A percentile compares a stretch with the other conserved stretches of the same genome.
phyloP scores from a whole-genome alignment of 1,284 basidiomycete species.

The Ceratobasidium sp. region DNA sequence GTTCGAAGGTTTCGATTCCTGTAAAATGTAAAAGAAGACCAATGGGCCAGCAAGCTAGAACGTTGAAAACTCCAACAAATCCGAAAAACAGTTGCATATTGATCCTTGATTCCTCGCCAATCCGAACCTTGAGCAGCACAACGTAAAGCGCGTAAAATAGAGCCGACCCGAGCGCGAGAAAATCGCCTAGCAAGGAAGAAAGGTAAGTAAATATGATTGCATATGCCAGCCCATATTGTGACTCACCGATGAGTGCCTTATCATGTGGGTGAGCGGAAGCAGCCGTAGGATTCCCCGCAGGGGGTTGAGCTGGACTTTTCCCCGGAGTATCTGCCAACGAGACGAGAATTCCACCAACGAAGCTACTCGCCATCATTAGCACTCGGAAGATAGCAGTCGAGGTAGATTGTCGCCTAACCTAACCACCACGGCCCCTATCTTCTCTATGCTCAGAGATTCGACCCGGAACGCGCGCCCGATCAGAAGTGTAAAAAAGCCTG shows the following conservation, averaged over 20 bases:
- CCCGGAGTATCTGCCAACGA: constrained; percentile 77
- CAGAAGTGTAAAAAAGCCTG: constrained; percentile 94
- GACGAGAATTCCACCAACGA: constrained; percentile 86
- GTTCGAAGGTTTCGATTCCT: constrained; percentile 78
- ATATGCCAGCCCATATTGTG: too few species aligned
- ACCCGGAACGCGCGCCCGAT: constrained; percentile 87
- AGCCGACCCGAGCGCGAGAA: constrained; percentile 82
- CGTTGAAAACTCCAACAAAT: constrained; percentile 92
- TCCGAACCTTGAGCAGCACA: constrained; percentile 87
- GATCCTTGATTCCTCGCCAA: constrained; percentile 84
- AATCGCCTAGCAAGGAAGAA: constrained; percentile 83
- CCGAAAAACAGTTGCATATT: constrained; percentile 96
- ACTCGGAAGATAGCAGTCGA: not conserved
- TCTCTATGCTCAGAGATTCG: constrained; percentile 79
- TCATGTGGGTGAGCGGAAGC: constrained; percentile 43
- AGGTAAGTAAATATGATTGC: constrained; percentile 58
- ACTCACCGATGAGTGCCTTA: constrained; percentile 44
- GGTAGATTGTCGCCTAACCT: constrained; percentile 64
- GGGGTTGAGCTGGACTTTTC: constrained; percentile 46
- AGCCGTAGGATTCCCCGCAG: constrained; percentile 42
- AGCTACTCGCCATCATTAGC: constrained; percentile 60
- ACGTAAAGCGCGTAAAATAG: constrained; percentile 93
- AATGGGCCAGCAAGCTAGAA: constrained; percentile 82
- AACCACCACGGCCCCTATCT: constrained; percentile 81
- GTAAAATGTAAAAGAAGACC: constrained; percentile 82